Evolutionary conservation across 805 yeast genomes (phyloP).

Genomic region (Yamadazyma kitorensis): DNA sequence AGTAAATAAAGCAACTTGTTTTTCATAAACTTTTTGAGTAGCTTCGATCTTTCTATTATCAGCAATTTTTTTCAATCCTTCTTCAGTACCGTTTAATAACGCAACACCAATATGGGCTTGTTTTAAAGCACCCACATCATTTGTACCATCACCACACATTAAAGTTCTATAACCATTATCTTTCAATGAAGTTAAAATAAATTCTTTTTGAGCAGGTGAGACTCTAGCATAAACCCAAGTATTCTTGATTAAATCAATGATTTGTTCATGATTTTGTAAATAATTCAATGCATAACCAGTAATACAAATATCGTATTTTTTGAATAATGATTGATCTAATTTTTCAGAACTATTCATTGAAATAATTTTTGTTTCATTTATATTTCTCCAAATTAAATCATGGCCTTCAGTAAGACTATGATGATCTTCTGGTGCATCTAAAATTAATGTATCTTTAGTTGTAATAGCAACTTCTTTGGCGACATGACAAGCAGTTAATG

Average conservation of each 20-base stretch:
- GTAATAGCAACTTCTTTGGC: conserved; percentile 90
- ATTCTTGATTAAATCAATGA: conserved; percentile 72
- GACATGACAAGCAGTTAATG: conserved; percentile 96
- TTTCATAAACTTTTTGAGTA: conserved; percentile 66
- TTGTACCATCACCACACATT: conserved; percentile 99
- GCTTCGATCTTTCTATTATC: conserved; percentile 73
- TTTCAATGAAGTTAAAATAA: conserved; percentile 77
- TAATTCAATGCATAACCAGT: conserved; percentile 86
- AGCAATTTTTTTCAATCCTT: conserved; percentile 82
- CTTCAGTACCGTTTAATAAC: conserved; percentile 94
- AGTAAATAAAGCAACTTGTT: conserved; percentile 74
- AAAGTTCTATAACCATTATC: conserved; percentile 87
- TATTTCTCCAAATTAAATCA: conserved; percentile 79
- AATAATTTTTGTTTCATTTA: conserved; percentile 67
- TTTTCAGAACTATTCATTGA: conserved; percentile 62
- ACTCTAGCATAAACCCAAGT: conserved; percentile 98
- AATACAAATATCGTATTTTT: conserved; percentile 78
- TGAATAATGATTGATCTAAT: conserved; percentile 55
- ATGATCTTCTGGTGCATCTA: conserved; percentile 79
- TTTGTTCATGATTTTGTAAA: conserved; percentile 64
- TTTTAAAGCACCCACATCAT: conserved; percentile 98
- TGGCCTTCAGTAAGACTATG: conserved; percentile 45
- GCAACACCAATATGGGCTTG: conserved; percentile 99
- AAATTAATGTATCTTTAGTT: conserved; percentile 76
- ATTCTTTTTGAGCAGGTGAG: conserved; percentile 94